A percentile compares a stretch with the other conserved stretches of the same genome.
Conservation (phyloP, 257 asterid species). For the Cruciata laevipes region DNA sequence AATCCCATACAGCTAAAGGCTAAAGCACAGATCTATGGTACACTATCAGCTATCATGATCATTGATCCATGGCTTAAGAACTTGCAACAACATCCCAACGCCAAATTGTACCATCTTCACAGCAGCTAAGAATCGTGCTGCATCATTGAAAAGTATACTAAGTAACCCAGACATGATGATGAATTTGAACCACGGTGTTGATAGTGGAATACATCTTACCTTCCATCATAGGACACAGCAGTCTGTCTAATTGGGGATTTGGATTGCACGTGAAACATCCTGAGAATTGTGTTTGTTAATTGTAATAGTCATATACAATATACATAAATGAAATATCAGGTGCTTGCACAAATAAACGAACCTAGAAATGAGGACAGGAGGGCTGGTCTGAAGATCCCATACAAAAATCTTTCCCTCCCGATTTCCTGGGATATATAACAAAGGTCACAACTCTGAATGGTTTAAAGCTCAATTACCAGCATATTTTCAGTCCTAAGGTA, state of each 20-base stretch:
- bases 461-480: not conserved
- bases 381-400: constrained; percentile 91
- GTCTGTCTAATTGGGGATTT: constrained; percentile 87
- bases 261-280: constrained; percentile 79
- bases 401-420: constrained; percentile 91
- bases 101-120: constrained; percentile 99
- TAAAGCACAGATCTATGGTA: not conserved
- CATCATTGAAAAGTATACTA: constrained; percentile 16
- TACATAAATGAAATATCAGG: not conserved
- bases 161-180: not conserved
- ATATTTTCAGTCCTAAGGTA: not conserved
- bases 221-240: constrained; percentile 88
- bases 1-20: not conserved
- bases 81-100: constrained; percentile 90
- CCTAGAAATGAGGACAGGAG: constrained; percentile 84
- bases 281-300: constrained; percentile 20
- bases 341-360: constrained; percentile 14
- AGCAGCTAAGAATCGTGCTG: constrained; percentile 93
- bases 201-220: constrained; percentile 33
- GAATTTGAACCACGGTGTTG: not conserved
- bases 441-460: constrained; percentile 3
- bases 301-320: not conserved
- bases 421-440: constrained; percentile 45
- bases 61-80: constrained; percentile 25
- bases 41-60: not conserved